Base-by-base conservation (phyloP, 805 yeast species). In the Candida maltosa region DNA sequence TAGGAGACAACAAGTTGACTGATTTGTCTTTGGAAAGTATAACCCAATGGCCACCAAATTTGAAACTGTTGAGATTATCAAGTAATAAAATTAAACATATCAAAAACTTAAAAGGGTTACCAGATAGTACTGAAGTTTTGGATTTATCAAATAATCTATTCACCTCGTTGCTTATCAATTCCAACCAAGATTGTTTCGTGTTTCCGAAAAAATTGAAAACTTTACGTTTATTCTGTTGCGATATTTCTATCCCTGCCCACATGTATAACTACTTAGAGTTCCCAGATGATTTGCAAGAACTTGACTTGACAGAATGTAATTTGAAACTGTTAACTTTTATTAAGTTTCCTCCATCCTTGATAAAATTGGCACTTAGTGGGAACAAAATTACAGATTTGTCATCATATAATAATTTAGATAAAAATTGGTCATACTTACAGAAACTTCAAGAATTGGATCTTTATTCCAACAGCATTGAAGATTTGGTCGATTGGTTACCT, bases 291-390 rank as follows among this genome's bases (percentile, higher is more conserved):
- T 42, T 64, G 30, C 44, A 41, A 3, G 37, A 40, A 8, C 40
- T 65, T 25, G 49, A 52, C 20, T 38, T 64, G 29, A 39, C 49
- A 1, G 54, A 48, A 16, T 59, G 65, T 32, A 34, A 41, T 4
- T 39, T 61, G 18, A 33, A 20, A 10, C 26, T 33, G 7, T 45
- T 62, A 3, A 30, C 42, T 2, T 38, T 38, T 16, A 54, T 62
- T 33, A 36, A 39, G 20, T 56, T 59, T 31, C 38, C 37, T 3
- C 11, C 3, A 4, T 19, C 62, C 62, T 38, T 61, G 19, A 29
- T 34, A 15, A 44, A 42, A 11, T 42, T 61, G 12, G 45, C 52
- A 4, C 40, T 61, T 16, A 38, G 54, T 4, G 61, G 60, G 2
- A 59, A 58, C 38, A 37, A 41, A 10, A 45, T 61, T 16, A 29